These are phyloP conservation scores for Tetrapisispora fleetii DNA, from an alignment of 805 yeast species.

Conservation along the genomic window DNA sequence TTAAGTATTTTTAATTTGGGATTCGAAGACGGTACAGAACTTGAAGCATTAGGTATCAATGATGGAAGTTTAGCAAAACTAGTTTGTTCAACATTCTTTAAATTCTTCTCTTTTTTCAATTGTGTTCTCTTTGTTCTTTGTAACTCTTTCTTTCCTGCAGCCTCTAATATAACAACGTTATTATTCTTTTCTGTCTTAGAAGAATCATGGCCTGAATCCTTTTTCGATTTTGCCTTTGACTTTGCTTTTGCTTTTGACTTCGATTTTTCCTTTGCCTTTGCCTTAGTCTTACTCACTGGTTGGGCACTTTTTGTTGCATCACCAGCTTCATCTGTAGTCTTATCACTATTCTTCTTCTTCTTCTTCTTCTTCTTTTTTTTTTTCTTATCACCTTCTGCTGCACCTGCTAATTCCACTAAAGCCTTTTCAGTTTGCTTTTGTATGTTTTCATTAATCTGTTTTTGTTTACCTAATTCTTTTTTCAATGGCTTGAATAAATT, in stretches of 20 bases:
- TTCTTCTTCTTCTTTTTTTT: constrained; percentile 8
- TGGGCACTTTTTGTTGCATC: too few relatives aligned
- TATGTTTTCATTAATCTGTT: constrained; percentile 10
- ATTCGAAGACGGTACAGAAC: neutral
- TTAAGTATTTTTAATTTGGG: constrained; percentile 3
- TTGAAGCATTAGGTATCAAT: neutral
- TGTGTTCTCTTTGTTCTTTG: constrained; percentile 19
- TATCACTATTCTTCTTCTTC: constrained; percentile 6
- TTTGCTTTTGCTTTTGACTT: neutral
- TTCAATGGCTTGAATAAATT: constrained; percentile 22
- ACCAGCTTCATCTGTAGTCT: neutral
- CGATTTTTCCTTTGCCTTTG: neutral
- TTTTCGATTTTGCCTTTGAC: constrained; percentile 3
- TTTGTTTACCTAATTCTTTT: constrained; percentile 19
- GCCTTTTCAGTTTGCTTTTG: constrained; percentile 19
- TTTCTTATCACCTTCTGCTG: constrained; percentile 14
- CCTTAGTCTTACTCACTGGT: neutral
- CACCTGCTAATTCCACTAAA: constrained; percentile 21
- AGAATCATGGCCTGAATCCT: neutral
- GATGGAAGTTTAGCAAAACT: neutral
- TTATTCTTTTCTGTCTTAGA: constrained; percentile 8
- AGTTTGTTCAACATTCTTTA: constrained; percentile 2
- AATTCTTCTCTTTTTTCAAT: constrained; percentile 8
- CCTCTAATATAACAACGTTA: constrained; percentile 25
- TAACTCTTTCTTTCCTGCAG: constrained; percentile 25